Percentiles rank a stretch among this genome's conserved stretches.
Conservation (phyloP, 2,329 filamentous ascomycete genomes). For the Pseudogymnoascus pannorum region DNA sequence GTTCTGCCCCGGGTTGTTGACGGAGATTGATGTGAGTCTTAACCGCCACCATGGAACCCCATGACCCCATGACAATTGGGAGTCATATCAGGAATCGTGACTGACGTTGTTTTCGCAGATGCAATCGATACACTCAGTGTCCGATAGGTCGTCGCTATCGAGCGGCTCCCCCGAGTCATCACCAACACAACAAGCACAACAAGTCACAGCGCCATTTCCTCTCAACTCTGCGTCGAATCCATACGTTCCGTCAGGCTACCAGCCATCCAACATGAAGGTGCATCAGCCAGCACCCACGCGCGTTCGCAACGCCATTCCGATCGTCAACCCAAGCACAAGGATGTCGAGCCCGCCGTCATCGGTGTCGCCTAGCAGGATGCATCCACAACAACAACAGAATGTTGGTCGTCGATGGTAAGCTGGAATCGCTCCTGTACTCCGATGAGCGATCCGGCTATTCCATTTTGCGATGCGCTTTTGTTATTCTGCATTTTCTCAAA, state of each 20-base stretch:
- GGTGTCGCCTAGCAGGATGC: constrained; percentile 56
- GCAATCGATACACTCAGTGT: constrained; percentile 83
- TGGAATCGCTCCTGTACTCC: constrained; percentile 19
- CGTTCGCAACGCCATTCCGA: constrained; percentile 90
- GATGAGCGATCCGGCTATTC: constrained; percentile 19
- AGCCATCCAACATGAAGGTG: constrained; percentile 65
- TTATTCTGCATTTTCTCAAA: constrained; percentile 26
- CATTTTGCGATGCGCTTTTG: constrained; percentile 22
- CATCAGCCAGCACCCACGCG: constrained; percentile 88
- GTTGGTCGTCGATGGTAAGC: constrained; percentile 27
- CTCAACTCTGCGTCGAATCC: constrained; percentile 60
- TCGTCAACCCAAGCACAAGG: constrained; percentile 91
- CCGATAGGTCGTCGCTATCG: constrained; percentile 89
- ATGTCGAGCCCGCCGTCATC: constrained; percentile 82
- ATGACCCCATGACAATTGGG: background rate
- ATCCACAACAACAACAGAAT: constrained; percentile 28
- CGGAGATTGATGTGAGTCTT: constrained; percentile 78
- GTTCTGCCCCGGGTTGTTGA: constrained; percentile 88
- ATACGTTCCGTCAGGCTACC: constrained; percentile 58
- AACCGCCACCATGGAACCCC: background rate
- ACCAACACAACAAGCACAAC: constrained; percentile 79
- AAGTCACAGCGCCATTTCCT: constrained; percentile 69
- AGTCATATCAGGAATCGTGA: constrained; percentile 14
- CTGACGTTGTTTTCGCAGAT: constrained; percentile 48
- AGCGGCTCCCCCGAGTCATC: constrained; percentile 91